phyloP scores from a whole-genome alignment of 2,329 filamentous ascomycete genomes.

The Botrytis porri region DNA sequence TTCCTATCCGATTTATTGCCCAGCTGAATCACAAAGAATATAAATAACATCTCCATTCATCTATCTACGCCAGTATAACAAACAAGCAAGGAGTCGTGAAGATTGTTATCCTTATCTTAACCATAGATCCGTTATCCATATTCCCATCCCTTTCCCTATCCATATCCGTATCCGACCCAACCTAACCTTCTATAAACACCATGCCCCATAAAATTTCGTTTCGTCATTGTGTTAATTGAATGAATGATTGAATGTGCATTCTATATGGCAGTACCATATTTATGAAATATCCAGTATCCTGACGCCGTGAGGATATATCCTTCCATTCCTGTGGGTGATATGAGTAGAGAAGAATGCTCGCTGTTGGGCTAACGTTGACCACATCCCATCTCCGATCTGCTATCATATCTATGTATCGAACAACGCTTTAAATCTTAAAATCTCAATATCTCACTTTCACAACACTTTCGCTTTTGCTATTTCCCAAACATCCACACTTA shows the following conservation, averaged over 20 bases:
- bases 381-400: background rate
- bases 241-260: background rate
- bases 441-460: slow-evolving; percentile 65
- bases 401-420: background rate
- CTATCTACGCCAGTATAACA: background rate
- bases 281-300: background rate
- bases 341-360: background rate
- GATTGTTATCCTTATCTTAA: background rate
- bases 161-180: background rate
- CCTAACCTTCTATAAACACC: background rate
- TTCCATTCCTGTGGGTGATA: background rate
- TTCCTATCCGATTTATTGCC: background rate
- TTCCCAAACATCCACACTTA: no score
- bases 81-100: background rate
- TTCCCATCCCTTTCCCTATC: background rate
- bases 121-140: background rate
- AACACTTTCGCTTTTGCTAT: background rate
- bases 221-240: background rate
- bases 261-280: background rate
- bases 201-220: background rate
- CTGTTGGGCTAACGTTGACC: background rate
- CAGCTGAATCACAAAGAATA: background rate
- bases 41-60: background rate
- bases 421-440: slow-evolving; percentile 57
- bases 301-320: background rate